These are phyloP conservation scores for Funneliformis geosporum DNA, from an alignment of 192 early-diverging fungal genomes.

Conservation along the genomic window DNA sequence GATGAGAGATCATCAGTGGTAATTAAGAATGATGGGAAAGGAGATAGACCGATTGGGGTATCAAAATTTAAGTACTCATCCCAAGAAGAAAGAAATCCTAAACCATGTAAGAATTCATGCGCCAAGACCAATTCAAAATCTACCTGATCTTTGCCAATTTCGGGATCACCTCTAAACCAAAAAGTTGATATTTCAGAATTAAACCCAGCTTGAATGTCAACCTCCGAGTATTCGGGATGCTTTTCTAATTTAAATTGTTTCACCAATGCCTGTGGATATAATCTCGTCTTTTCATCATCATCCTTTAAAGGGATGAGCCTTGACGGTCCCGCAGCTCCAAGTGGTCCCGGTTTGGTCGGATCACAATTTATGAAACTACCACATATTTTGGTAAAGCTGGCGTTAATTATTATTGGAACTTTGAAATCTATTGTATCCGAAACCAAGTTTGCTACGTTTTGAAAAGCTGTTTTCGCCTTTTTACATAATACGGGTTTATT, in stretches of 20 bases:
- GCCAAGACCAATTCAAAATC: neutral
- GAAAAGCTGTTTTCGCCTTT: neutral
- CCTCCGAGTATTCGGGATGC: neutral
- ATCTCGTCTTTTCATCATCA: neutral
- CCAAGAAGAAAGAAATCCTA: constrained; percentile 8
- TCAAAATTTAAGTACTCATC: neutral
- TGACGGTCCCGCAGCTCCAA: neutral
- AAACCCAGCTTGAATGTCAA: neutral
- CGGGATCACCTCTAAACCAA: neutral
- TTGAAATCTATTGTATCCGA: neutral
- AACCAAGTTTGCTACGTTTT: neutral
- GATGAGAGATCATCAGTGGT: neutral
- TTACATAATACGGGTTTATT: neutral
- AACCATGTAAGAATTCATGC: constrained; percentile 21
- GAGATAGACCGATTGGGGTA: neutral
- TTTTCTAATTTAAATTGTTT: neutral
- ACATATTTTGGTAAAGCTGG: neutral
- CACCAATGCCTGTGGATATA: constrained; percentile 11
- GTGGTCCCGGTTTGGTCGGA: neutral
- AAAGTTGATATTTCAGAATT: neutral
- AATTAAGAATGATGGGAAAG: neutral
- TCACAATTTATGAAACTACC: neutral
- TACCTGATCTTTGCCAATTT: neutral
- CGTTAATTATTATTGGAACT: neutral
- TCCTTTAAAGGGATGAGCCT: neutral